Percentiles rank a stretch among this genome's conserved stretches.
These are phyloP conservation scores for Fusarium longipes DNA, from an alignment of 2,329 filamentous ascomycete genomes.

Conservation along the genomic window DNA sequence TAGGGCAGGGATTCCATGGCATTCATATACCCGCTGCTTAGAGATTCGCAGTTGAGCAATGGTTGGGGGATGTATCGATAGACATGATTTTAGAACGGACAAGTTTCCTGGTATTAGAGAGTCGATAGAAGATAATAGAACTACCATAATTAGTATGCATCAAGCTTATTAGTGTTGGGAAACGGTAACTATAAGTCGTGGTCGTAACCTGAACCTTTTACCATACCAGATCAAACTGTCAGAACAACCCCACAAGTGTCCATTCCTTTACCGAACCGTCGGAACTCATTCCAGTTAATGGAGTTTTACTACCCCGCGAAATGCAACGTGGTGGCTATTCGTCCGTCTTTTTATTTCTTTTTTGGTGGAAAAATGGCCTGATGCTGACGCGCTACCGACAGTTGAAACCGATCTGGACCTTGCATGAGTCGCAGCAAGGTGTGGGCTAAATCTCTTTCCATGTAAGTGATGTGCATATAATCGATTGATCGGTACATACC, in stretches of 20 bases:
- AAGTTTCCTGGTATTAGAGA: background rate
- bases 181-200: background rate
- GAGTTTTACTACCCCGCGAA: constrained; percentile 42
- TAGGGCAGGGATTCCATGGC: constrained; percentile 75
- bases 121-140: background rate
- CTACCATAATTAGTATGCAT: background rate
- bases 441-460: background rate
- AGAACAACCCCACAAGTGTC: constrained; percentile 17
- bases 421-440: constrained; percentile 19
- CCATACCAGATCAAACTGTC: background rate
- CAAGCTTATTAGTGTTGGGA: background rate
- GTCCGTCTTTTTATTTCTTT: background rate
- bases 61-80: background rate
- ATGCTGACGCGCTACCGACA: constrained; percentile 35
- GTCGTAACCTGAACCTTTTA: background rate
- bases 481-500: background rate
- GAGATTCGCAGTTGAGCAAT: background rate
- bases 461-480: background rate
- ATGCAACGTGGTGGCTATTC: constrained; percentile 41
- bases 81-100: background rate
- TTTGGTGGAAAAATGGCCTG: constrained; percentile 42
- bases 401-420: constrained; percentile 6
- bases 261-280: constrained; percentile 8
- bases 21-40: constrained; percentile 53
- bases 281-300: constrained; percentile 8